Percentiles rank a stretch among this genome's conserved stretches.
These are phyloP conservation scores for Esteya vermicola DNA, from an alignment of 2,329 filamentous ascomycete species.

Conservation along the genomic window DNA sequence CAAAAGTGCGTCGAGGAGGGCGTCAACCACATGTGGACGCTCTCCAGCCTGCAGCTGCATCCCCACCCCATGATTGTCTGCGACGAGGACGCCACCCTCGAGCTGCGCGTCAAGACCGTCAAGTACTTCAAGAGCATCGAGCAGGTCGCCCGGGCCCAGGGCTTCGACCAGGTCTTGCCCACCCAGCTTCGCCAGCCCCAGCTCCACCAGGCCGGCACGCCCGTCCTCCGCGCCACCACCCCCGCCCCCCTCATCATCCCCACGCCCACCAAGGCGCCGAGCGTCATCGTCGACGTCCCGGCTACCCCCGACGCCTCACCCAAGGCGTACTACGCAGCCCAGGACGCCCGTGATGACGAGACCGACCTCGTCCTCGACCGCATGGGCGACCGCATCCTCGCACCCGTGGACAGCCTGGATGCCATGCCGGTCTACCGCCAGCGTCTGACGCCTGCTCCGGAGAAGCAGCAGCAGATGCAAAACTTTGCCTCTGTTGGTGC, in stretches of 20 bases:
- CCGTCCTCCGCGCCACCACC: too few species aligned
- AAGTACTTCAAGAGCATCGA: constrained; percentile 51
- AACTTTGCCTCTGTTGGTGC: not conserved
- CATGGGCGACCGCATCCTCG: constrained; percentile 42
- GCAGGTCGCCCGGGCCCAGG: constrained; percentile 31
- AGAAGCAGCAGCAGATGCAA: constrained; percentile 20
- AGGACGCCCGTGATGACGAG: constrained; percentile 17
- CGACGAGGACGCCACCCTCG: constrained; percentile 56
- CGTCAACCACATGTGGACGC: constrained; percentile 70
- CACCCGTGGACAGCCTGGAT: constrained; percentile 1
- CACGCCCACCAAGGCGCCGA: constrained; percentile 5
- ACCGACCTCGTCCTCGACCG: constrained; percentile 47
- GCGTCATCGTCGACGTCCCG: constrained; percentile 22
- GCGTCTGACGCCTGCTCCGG: constrained; percentile 33
- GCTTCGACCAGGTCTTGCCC: constrained; percentile 30
- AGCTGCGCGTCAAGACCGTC: constrained; percentile 51
- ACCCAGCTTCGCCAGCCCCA: constrained; percentile 35
- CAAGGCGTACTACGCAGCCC: constrained; percentile 31
- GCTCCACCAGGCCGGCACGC: not conserved
- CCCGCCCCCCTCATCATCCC: constrained; percentile 6
- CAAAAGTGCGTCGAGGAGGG: constrained; percentile 61
- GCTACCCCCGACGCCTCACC: constrained; percentile 18
- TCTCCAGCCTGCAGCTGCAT: constrained; percentile 60
- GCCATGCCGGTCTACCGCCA: constrained; percentile 11
- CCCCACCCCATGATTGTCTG: constrained; percentile 60